Conservation (phyloP, 2,329 filamentous ascomycete genomes). For the Fusarium veterinarium region DNA sequence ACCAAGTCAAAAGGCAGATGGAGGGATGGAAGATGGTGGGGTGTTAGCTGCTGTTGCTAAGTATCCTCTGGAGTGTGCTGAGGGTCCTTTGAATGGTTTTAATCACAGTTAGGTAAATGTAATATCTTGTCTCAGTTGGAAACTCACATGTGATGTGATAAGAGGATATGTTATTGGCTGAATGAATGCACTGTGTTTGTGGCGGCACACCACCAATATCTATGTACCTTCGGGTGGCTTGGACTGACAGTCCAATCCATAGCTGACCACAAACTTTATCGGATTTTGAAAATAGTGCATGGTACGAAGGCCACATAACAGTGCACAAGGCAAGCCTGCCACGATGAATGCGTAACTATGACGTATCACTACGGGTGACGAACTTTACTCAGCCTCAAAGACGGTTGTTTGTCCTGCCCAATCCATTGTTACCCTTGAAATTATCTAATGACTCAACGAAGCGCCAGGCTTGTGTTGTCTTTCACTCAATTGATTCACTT, state of each 20-base stretch:
- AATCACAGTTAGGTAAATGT: not conserved
- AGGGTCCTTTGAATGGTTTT: not conserved
- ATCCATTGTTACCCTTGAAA: not conserved
- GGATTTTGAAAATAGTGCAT: not conserved
- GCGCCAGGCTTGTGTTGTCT: not conserved
- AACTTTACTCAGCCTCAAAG: not conserved
- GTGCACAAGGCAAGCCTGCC: not conserved
- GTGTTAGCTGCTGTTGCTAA: constrained; percentile 1
- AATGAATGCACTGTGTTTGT: not conserved
- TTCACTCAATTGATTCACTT: not conserved
- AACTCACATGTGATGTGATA: not conserved
- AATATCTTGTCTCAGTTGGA: not conserved
- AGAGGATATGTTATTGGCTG: not conserved
- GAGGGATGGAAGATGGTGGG: not conserved
- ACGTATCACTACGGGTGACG: not conserved
- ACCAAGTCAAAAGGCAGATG: not conserved
- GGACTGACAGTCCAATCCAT: not conserved
- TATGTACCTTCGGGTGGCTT: not conserved
- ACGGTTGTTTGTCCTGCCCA: not conserved
- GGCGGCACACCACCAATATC: not conserved
- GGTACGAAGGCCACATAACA: not conserved
- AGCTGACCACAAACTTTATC: not conserved
- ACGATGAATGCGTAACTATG: not conserved
- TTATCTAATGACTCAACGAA: not conserved
- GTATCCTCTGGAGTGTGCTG: not conserved